Evolutionary conservation across 139 green algal genomes (phyloP).

Genomic region (Chlorella sp.): DNA sequence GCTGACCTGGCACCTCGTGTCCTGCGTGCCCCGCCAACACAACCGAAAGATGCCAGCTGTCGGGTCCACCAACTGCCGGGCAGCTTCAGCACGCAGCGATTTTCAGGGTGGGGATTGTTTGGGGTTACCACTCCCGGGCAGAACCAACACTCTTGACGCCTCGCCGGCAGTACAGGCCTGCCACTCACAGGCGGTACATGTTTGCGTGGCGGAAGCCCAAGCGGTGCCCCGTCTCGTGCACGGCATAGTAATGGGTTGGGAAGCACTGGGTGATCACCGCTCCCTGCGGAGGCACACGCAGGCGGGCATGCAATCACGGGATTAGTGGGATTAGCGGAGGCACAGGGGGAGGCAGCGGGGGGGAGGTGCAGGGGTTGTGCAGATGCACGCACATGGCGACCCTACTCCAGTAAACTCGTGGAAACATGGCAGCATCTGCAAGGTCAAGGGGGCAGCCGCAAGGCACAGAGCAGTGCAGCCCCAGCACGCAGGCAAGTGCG

Average conservation of each 20-base stretch:
- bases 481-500: too few relatives aligned
- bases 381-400: background rate
- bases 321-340: background rate
- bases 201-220: constrained; percentile 32
- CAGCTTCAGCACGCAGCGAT: too few relatives aligned
- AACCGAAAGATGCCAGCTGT: too few relatives aligned
- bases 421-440: background rate
- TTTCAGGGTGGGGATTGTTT: too few relatives aligned
- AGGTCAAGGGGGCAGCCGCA: too few relatives aligned
- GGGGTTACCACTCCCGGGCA: too few relatives aligned
- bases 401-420: background rate
- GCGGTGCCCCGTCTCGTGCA: constrained; percentile 43
- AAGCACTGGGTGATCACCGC: constrained; percentile 43
- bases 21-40: too few relatives aligned
- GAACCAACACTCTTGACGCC: too few relatives aligned
- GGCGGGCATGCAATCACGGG: background rate
- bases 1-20: too few relatives aligned
- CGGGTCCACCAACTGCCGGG: too few relatives aligned
- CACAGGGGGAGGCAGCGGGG: background rate
- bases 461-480: background rate
- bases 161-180: too few relatives aligned
- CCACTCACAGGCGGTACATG: constrained; percentile 23
- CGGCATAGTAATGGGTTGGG: constrained; percentile 41
- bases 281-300: background rate
- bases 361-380: background rate